Evolutionary conservation across 2,329 filamentous ascomycete genomes (phyloP).

Genomic region (Arachnomyces sp.): DNA sequence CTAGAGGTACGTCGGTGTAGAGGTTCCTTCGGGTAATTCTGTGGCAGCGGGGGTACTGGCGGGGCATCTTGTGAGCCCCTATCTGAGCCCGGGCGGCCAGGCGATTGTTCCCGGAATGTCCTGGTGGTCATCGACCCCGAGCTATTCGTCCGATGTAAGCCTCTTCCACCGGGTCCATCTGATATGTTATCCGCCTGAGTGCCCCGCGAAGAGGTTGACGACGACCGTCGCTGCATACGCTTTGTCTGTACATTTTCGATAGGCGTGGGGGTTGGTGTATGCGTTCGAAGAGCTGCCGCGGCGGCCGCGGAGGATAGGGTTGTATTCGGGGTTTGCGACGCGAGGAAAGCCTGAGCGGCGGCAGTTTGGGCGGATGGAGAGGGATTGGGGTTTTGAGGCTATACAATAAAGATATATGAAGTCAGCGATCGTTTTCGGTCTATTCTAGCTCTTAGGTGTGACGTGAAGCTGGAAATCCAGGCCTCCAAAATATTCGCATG

Average conservation of each 20-base stretch:
- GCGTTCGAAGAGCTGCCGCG: slow-evolving; percentile 72
- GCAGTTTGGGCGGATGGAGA: slow-evolving; percentile 70
- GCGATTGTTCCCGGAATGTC: slow-evolving; percentile 75
- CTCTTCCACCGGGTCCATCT: slow-evolving; percentile 30
- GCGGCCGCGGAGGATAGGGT: slow-evolving; percentile 78
- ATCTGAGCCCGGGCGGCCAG: slow-evolving; percentile 37
- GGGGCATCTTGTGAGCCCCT: slow-evolving; percentile 44
- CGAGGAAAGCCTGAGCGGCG: slow-evolving; percentile 72
- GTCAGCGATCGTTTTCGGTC: too few species aligned
- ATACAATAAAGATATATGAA: slow-evolving; percentile 8
- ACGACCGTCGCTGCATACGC: slow-evolving; percentile 69
- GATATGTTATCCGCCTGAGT: slow-evolving; percentile 39
- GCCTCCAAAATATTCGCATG: background rate
- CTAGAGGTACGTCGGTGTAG: slow-evolving; percentile 42
- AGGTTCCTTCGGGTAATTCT: slow-evolving; percentile 32
- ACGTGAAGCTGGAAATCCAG: background rate
- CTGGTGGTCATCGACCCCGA: slow-evolving; percentile 79
- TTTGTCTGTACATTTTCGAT: slow-evolving; percentile 82
- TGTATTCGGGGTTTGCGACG: slow-evolving; percentile 56
- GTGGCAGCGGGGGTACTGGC: slow-evolving; percentile 68
- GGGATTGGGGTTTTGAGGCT: slow-evolving; percentile 59
- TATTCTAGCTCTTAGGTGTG: too few species aligned
- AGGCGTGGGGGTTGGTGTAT: slow-evolving; percentile 68
- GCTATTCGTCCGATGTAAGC: slow-evolving; percentile 60
- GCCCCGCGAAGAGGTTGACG: slow-evolving; percentile 62